phyloP scores from a whole-genome alignment of 208 protist genomes.

The Crithidia thermophila region DNA sequence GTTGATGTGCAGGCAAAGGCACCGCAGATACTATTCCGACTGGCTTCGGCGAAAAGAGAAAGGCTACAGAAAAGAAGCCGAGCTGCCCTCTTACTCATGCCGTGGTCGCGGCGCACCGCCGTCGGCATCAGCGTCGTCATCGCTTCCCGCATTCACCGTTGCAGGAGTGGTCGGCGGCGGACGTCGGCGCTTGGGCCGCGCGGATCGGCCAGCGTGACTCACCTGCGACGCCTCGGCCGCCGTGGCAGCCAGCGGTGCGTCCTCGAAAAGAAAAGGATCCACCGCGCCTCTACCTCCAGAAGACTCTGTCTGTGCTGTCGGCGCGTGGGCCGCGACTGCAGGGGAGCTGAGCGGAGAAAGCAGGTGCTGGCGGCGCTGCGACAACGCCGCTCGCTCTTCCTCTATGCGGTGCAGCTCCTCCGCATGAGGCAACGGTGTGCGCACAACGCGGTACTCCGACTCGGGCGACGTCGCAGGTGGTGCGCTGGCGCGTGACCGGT shows the following conservation, averaged over 20 bases:
- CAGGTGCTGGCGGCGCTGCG: conserved; percentile 6
- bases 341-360: neutral
- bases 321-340: neutral
- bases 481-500: too few species aligned
- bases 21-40: too few species aligned
- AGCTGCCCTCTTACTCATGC: conserved; percentile 2
- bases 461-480: too few species aligned
- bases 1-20: too few species aligned
- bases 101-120: neutral
- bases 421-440: conserved; percentile 7
- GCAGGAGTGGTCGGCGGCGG: neutral
- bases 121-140: neutral
- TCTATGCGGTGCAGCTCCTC: conserved; percentile 23
- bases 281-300: neutral
- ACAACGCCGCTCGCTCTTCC: conserved; percentile 10
- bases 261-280: conserved; percentile 24
- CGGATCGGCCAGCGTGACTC: neutral
- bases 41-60: neutral
- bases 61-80: neutral
- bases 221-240: neutral
- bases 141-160: neutral
- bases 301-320: neutral
- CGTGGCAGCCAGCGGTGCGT: conserved; percentile 13
- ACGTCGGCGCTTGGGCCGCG: conserved; percentile 22
- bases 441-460: neutral